Evolutionary conservation across 495 filamentous ascomycete genomes (phyloP).

Genomic region (Amphirosellinia nigrospora): DNA sequence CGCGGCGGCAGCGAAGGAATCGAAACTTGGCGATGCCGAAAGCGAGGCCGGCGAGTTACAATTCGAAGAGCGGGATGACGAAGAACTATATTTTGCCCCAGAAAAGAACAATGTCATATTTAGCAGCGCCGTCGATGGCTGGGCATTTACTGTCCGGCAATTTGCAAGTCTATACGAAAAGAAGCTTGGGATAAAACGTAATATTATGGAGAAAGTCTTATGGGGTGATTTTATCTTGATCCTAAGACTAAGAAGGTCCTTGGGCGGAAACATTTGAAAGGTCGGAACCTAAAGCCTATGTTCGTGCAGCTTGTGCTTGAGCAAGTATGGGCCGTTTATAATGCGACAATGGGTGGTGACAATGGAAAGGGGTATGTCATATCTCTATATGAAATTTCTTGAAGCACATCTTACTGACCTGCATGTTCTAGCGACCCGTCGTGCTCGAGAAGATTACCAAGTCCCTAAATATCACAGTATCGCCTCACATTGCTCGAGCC

Average conservation of each 20-base stretch:
- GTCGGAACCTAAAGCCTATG: slow-evolving; percentile 88
- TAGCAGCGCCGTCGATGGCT: slow-evolving; percentile 94
- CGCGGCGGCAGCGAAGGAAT: slow-evolving; percentile 57
- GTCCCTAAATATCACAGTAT: slow-evolving; percentile 81
- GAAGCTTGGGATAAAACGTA: slow-evolving; percentile 93
- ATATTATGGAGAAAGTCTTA: slow-evolving; percentile 89
- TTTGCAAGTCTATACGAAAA: slow-evolving; percentile 95
- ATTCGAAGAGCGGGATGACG: slow-evolving; percentile 93
- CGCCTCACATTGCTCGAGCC: slow-evolving; percentile 82
- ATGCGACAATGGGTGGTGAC: slow-evolving; percentile 82
- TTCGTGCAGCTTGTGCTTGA: slow-evolving; percentile 97
- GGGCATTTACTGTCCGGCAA: slow-evolving; percentile 95
- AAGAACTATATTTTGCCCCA: slow-evolving; percentile 96
- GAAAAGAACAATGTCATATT: slow-evolving; percentile 99
- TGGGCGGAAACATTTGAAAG: slow-evolving; percentile 90
- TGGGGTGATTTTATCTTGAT: slow-evolving; percentile 98
- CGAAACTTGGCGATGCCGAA: slow-evolving; percentile 53
- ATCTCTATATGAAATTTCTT: slow-evolving; percentile 22
- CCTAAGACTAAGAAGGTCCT: slow-evolving; percentile 96
- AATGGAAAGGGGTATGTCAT: slow-evolving; percentile 76
- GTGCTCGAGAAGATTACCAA: slow-evolving; percentile 95
- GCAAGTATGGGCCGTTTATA: slow-evolving; percentile 96
- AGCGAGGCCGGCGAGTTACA: slow-evolving; percentile 64
- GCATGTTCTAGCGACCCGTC: slow-evolving; percentile 66
- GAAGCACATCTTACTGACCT: slow-evolving; percentile 20